Evolutionary conservation across 2,329 filamentous ascomycete genomes (phyloP), one percentile per base, ranked within the genome.

Genomic region (Hymenotorrendiella dingleyae): DNA sequence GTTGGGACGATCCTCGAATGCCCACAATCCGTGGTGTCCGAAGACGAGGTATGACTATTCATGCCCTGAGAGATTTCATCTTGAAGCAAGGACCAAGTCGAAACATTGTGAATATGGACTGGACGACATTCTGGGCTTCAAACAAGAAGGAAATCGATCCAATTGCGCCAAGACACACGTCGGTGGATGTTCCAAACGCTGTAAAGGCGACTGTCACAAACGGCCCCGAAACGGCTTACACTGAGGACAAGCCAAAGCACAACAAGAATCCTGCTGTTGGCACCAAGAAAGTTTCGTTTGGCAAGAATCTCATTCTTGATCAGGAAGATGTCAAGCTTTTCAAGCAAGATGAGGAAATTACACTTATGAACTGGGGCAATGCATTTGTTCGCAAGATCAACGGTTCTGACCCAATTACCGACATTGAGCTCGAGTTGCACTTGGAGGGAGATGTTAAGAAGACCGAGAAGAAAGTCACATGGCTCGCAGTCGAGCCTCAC

Each of bases 301-400:
- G 84, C 60, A 75, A 76, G 44, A 75, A 81, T 49, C 72, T 96
- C 52, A 70, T 93, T 47, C 70, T 97, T 40, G 91, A 96, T 62
- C 91, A 96, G 66, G 84, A 75, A 34, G 91, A 97, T 57, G 87
- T 84, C 48, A 82, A 83, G 62, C 76, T 76, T 20, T 94, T 96
- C 67, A 84, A 80, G 56, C 74, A 84, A 47, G 82, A 84, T 60
- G 91, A 97, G 69, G 90, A 96, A 65, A 86, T 97, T 57, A 96
- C 91, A 0, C 74, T 96, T 30, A 96, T 96, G 91, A 85, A 85
- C 64, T 97, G 91, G 91, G 93, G 91, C 55, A 94, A 94, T 59
- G 87, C 85, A 10, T 78, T 89, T 53, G 84, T 93, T 19, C 78
- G 81, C 42, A 78, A 80, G 46, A 78, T 87, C 48, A 67, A 70